Percentiles rank a stretch among this genome's conserved stretches.
Conservation (phyloP, 306 rosid genomes). For the Castanea mollissima region DNA sequence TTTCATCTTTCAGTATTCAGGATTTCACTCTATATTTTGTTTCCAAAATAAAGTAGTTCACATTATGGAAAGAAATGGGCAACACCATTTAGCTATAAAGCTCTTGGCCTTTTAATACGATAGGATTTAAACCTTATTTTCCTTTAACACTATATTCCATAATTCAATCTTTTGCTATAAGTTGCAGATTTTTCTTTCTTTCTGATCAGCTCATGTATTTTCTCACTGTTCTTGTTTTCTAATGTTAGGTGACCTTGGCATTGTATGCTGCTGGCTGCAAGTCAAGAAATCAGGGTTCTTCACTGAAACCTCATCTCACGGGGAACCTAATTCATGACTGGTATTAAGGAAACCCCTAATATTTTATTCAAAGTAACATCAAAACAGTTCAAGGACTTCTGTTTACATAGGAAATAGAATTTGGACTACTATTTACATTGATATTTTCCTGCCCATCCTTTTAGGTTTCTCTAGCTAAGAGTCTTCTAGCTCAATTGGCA, state of each 20-base stretch:
- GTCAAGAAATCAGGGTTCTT: constrained; percentile 65
- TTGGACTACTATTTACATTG: not conserved
- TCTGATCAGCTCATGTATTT: constrained; percentile 11
- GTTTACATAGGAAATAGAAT: not conserved
- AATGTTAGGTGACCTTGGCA: constrained; percentile 59
- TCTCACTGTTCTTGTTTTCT: constrained; percentile 18
- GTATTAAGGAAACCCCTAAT: constrained; percentile 39
- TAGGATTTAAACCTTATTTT: no score
- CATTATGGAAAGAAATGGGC: not conserved
- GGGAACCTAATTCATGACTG: constrained; percentile 78
- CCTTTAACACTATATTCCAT: no score
- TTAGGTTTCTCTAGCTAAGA: not conserved
- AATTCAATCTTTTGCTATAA: not conserved
- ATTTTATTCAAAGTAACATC: constrained; percentile 11
- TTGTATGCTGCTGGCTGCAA: constrained; percentile 68
- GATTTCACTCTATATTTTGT: not conserved
- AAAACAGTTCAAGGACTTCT: not conserved
- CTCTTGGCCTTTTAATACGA: no score
- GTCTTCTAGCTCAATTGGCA: no score
- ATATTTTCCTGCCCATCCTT: not conserved
- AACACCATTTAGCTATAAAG: no score
- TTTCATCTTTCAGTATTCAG: not conserved
- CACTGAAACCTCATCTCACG: constrained; percentile 70
- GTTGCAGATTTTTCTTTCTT: constrained; percentile 5
- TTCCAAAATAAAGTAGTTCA: not conserved